These are phyloP conservation scores for Chlorociboria aeruginascens DNA, from an alignment of 495 filamentous ascomycete species.

Conservation along the genomic window DNA sequence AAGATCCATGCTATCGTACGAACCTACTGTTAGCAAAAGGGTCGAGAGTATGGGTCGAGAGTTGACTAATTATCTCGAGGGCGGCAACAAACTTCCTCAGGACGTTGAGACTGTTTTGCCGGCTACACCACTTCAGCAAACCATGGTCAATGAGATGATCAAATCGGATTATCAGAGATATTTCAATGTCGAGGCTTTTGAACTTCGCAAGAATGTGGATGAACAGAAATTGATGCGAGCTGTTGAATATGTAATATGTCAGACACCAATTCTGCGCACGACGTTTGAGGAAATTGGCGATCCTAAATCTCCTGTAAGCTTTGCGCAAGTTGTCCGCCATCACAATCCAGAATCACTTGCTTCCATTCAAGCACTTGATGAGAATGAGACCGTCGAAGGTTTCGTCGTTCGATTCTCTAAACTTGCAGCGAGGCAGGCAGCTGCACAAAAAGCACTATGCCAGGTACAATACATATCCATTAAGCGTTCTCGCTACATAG, in stretches of 20 bases:
- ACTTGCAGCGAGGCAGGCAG: constrained; percentile 1
- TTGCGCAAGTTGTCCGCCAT: constrained; percentile 50
- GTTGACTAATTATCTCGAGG: constrained; percentile 25
- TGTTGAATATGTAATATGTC: constrained; percentile 42
- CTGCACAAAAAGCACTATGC: constrained; percentile 17
- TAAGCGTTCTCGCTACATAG: constrained; percentile 30
- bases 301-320: constrained; percentile 39
- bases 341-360: not conserved
- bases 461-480: constrained; percentile 30
- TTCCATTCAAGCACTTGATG: not conserved
- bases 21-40: not conserved
- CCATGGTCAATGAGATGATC: constrained; percentile 67
- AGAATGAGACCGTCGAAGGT: constrained; percentile 13
- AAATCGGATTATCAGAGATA: constrained; percentile 54
- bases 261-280: constrained; percentile 63
- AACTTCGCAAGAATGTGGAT: constrained; percentile 38
- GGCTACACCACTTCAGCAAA: constrained; percentile 67
- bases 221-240: constrained; percentile 40
- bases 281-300: constrained; percentile 52
- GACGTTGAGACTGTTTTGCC: constrained; percentile 45
- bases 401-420: constrained; percentile 13
- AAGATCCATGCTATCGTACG: not conserved
- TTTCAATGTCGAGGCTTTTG: constrained; percentile 66
- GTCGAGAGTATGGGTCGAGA: constrained; percentile 23
- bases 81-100: constrained; percentile 19